Percentiles rank a stretch among this genome's conserved stretches.
phyloP scores from a whole-genome alignment of 176 grass and related monocot species.

The Thalia dealbata region DNA sequence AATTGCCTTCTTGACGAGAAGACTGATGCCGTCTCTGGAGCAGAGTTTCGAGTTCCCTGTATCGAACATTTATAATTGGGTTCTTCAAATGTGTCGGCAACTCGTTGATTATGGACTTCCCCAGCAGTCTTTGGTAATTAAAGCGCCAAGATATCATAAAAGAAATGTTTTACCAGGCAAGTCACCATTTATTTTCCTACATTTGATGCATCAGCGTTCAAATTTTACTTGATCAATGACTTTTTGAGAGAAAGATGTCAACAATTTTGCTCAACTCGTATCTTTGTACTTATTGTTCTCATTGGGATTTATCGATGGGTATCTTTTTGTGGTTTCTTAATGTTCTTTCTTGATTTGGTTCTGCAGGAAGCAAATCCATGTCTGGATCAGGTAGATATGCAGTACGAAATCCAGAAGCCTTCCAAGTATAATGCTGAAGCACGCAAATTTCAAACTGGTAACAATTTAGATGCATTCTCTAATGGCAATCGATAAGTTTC shows the following conservation, averaged over 20 bases:
- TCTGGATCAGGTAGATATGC: slow-evolving; percentile 32
- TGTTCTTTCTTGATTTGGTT: not conserved
- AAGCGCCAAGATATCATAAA: slow-evolving; percentile 75
- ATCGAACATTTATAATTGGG: slow-evolving; percentile 1
- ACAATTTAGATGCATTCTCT: not conserved
- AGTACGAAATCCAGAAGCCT: slow-evolving; percentile 23
- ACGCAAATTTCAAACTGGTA: slow-evolving; percentile 30
- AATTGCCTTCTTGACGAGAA: slow-evolving; percentile 1
- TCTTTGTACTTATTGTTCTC: not conserved
- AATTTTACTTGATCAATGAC: not conserved
- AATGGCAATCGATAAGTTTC: not conserved
- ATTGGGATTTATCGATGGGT: not conserved
- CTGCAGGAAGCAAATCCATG: slow-evolving; percentile 38
- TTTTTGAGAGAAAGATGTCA: not conserved
- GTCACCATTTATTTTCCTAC: not conserved
- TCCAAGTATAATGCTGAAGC: slow-evolving; percentile 25
- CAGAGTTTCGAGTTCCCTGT: slow-evolving; percentile 5
- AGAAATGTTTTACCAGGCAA: slow-evolving; percentile 67
- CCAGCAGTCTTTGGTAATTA: slow-evolving; percentile 75
- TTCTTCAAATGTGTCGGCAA: slow-evolving; percentile 30
- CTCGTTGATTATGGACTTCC: slow-evolving; percentile 52
- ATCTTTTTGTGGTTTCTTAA: not conserved
- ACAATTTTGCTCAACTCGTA: not conserved
- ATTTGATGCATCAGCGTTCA: slow-evolving; percentile 2
- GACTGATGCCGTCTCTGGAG: not conserved